Base-by-base conservation (phyloP, 257 asterid genomes). In the Ballota nigra region DNA sequence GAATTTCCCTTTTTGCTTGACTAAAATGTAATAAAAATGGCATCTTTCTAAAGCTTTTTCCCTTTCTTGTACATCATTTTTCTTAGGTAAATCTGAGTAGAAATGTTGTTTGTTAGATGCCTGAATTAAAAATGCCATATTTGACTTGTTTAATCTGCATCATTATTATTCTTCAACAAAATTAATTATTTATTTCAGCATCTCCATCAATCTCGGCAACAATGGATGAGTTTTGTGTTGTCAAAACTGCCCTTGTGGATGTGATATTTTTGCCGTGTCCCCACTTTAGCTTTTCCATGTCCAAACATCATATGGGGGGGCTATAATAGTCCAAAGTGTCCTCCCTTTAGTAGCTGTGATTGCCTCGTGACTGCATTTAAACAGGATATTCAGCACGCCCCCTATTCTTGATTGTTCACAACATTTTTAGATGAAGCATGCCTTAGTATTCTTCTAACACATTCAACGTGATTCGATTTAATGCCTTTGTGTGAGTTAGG, bases 141-240 rank as follows among this genome's bases (percentile, higher is more conserved):
- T 65, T 59, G 72, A 74, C 66, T 76, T 16, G 28, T 66, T 24
- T 31, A 61, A 60, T 13, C 80, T 36, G 40, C 80, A 70, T 40
- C 62, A 36, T 26, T 19, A 43, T 62, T 23, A 45, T 26, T 59
- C 45, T 69, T 56, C 52, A n/a, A 3, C 69, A 43, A 72, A 33
- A 34, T 66, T 45, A 16, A 20, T 24, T 63, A 58, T 78, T 75
- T 61, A 60, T 6, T 43, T 28, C 28, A 31, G 56, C 47, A 52
- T 57, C 79, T 33, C 87, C 89, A 69, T 41, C 51, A 81, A 84
- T 84, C 81, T 79, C 84, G 87, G 85, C 85, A 28, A 64, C 56
- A 73, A 78, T 75, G 87, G 77, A 19, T 85, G 85, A 38, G 22
- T 53, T 40, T 65, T 51, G 40, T 36, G 16, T 56, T 80, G 73